Percentiles rank a stretch among this genome's conserved stretches.
Evolutionary conservation across 1,284 basidiomycete species (phyloP).

Genomic region (Boletus mariae): DNA sequence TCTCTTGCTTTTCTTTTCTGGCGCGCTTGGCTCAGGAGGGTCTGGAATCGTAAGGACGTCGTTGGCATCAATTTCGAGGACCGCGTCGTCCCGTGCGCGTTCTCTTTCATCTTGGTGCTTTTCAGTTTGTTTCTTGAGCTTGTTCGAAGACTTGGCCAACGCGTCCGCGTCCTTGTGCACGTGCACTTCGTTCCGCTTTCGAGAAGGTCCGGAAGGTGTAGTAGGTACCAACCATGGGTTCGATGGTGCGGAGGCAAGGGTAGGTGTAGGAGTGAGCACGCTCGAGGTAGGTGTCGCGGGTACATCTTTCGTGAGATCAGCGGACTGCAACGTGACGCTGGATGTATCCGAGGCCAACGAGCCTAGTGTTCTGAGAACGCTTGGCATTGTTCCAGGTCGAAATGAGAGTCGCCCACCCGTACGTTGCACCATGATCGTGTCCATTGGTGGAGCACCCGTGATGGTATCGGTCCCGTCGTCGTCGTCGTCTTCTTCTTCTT

Average conservation of each 20-base stretch:
- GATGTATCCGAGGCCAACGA: constrained; percentile 63
- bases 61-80: constrained; percentile 70
- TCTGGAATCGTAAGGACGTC: constrained; percentile 43
- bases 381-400: constrained; percentile 40
- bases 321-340: constrained; percentile 63
- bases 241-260: constrained; percentile 2
- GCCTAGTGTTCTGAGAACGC: constrained; percentile 31
- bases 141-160: constrained; percentile 63
- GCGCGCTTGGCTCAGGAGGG: constrained; percentile 9
- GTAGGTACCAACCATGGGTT: constrained; percentile 27
- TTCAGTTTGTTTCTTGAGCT: constrained; percentile 61
- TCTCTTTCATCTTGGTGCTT: constrained; percentile 54
- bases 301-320: constrained; percentile 44
- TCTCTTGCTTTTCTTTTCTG: constrained; percentile 19
- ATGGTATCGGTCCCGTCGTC: constrained; percentile 36
- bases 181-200: constrained; percentile 63
- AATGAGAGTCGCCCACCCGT: constrained; percentile 59
- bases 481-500: constrained; percentile 23
- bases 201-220: constrained; percentile 19
- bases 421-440: constrained; percentile 42
- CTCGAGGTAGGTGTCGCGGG: constrained; percentile 23
- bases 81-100: constrained; percentile 66
- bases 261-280: constrained; percentile 17
- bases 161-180: constrained; percentile 60
- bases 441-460: constrained; percentile 25